Conservation (phyloP, 1,284 basidiomycete genomes). For the Coniferiporia sulphurascens region DNA sequence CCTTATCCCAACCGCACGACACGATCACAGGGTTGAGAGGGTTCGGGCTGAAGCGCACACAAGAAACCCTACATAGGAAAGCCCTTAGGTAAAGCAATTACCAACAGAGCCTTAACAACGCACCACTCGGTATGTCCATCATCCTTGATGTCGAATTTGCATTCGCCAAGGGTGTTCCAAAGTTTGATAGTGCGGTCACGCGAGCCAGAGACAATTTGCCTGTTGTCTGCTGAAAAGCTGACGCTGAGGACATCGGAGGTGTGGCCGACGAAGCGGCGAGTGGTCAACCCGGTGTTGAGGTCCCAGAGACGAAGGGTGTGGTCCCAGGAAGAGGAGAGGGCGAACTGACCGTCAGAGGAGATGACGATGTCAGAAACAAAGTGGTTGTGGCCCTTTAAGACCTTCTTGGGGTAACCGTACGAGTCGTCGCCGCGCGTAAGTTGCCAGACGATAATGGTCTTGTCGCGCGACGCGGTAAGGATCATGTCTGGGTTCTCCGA, state of each 20-base stretch:
- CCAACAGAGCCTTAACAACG: constrained; percentile 24
- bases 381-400: constrained; percentile 99
- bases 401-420: constrained; percentile 94
- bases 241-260: constrained; percentile 96
- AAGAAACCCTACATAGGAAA: constrained; percentile 78
- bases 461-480: constrained; percentile 97
- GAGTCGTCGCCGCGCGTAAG: constrained; percentile 92
- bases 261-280: constrained; percentile 97
- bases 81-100: background rate
- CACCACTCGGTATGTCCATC: constrained; percentile 96
- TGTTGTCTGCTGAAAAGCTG: constrained; percentile 96
- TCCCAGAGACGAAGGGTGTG: constrained; percentile 99
- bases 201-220: constrained; percentile 98
- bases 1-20: constrained; percentile 99
- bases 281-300: constrained; percentile 91
- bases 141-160: constrained; percentile 99
- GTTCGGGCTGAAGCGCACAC: constrained; percentile 99
- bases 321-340: constrained; percentile 99
- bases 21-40: constrained; percentile 98
- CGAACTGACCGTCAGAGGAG: constrained; percentile 98
- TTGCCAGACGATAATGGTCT: constrained; percentile 99
- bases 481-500: constrained; percentile 98
- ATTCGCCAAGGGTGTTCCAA: constrained; percentile 99
- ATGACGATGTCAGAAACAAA: constrained; percentile 99
- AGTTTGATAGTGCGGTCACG: constrained; percentile 98